phyloP scores from a whole-genome alignment of 306 rosid species.

The Astragalus membranaceus region DNA sequence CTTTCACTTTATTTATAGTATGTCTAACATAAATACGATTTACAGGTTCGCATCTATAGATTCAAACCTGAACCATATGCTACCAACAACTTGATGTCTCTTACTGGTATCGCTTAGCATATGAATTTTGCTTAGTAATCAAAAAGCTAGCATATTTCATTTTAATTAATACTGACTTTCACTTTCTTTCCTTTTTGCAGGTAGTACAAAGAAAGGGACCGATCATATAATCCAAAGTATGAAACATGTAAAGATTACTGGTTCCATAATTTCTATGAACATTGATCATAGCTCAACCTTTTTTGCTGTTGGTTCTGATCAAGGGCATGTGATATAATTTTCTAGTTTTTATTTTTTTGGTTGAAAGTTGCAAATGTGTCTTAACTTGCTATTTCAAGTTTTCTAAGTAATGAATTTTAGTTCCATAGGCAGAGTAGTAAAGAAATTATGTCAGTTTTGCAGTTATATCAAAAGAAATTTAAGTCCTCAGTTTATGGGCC shows the following conservation, averaged over 20 bases:
- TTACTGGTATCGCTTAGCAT: constrained; percentile 47
- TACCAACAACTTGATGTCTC: constrained; percentile 59
- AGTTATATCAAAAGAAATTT: background rate
- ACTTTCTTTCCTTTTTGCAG: constrained; percentile 30
- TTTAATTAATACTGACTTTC: constrained; percentile 2
- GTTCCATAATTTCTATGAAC: constrained; percentile 49
- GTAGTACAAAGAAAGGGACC: constrained; percentile 68
- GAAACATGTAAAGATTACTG: constrained; percentile 52
- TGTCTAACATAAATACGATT: constrained; percentile 13
- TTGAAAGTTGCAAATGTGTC: background rate
- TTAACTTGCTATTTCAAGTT: background rate
- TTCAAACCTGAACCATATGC: constrained; percentile 79
- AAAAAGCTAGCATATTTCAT: background rate
- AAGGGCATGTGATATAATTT: constrained; percentile 67
- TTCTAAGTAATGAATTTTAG: background rate
- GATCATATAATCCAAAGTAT: constrained; percentile 66
- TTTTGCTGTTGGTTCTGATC: constrained; percentile 88
- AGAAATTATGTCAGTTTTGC: background rate
- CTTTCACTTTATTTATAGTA: background rate
- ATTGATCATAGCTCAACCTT: constrained; percentile 40
- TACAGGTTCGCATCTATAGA: constrained; percentile 71
- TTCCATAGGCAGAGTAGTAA: background rate
- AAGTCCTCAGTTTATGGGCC: background rate
- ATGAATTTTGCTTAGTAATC: constrained; percentile 11
- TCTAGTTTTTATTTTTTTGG: background rate